Conservation (phyloP, 345 rosid genomes). For the Hibiscus syriacus region DNA sequence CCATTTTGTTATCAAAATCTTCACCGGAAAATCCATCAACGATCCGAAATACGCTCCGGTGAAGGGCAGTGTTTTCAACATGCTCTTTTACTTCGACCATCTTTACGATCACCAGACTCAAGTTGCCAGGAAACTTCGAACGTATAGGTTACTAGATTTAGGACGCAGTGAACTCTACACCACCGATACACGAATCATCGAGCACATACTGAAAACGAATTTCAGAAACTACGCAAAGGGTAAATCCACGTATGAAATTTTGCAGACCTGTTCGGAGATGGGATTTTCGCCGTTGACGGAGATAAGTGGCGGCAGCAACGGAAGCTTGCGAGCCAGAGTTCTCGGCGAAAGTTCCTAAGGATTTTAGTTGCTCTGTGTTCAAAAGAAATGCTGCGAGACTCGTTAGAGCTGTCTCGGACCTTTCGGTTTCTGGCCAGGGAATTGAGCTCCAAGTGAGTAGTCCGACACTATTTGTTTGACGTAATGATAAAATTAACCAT, state of each 20-base stretch:
- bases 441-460: slow-evolving; percentile 66
- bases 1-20: background rate
- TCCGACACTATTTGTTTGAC: too few relatives aligned
- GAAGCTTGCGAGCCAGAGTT: slow-evolving; percentile 76
- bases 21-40: background rate
- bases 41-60: background rate
- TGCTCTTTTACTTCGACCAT: background rate
- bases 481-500: too few relatives aligned
- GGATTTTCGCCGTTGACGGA: slow-evolving; percentile 74
- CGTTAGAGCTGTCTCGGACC: slow-evolving; percentile 23
- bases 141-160: background rate
- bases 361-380: slow-evolving; percentile 60
- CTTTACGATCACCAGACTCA: background rate
- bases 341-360: slow-evolving; percentile 55
- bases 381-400: slow-evolving; percentile 47
- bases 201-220: slow-evolving; percentile 40
- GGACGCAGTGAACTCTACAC: background rate
- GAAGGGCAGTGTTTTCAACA: background rate
- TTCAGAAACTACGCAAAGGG: slow-evolving; percentile 54
- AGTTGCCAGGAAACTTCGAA: background rate
- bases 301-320: slow-evolving; percentile 79
- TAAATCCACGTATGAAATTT: slow-evolving; percentile 7
- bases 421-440: slow-evolving; percentile 20
- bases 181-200: slow-evolving; percentile 46
- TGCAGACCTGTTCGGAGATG: slow-evolving; percentile 54